Conservation (phyloP, 495 filamentous ascomycete genomes). For the Cudoniella acicularis region DNA sequence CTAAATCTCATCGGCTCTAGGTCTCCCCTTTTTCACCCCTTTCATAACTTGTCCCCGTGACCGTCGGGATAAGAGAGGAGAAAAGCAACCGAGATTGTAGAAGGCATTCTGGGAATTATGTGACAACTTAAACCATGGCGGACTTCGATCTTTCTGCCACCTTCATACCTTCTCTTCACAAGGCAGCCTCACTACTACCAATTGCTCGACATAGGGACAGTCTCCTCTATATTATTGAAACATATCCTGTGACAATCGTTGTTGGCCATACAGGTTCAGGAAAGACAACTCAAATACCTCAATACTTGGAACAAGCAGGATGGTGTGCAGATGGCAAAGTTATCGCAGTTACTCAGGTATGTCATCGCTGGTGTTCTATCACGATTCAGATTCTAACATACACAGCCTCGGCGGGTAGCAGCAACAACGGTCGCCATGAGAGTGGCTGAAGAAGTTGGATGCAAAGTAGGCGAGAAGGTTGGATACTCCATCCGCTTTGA, state of each 20-base stretch:
- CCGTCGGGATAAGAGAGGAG: background rate
- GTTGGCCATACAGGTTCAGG: slow-evolving; percentile 89
- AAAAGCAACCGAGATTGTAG: too few species aligned
- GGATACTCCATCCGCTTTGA: slow-evolving; percentile 97
- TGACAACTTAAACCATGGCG: slow-evolving; percentile 33
- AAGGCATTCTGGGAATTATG: slow-evolving; percentile 1
- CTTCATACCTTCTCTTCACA: slow-evolving; percentile 76
- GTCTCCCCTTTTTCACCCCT: background rate
- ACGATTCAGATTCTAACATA: background rate
- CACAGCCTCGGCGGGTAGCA: slow-evolving; percentile 84
- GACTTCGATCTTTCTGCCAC: slow-evolving; percentile 56
- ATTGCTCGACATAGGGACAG: slow-evolving; percentile 71
- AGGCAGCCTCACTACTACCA: slow-evolving; percentile 69
- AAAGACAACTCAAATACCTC: slow-evolving; percentile 86
- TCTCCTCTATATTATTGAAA: slow-evolving; percentile 74
- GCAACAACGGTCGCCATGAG: slow-evolving; percentile 87
- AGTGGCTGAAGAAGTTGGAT: slow-evolving; percentile 91
- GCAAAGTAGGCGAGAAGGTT: slow-evolving; percentile 88
- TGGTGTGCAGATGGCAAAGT: slow-evolving; percentile 80
- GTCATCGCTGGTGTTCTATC: slow-evolving; percentile 17
- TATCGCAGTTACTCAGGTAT: slow-evolving; percentile 88
- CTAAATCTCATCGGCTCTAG: background rate
- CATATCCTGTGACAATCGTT: slow-evolving; percentile 75
- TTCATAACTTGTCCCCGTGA: background rate
- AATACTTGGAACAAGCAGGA: slow-evolving; percentile 82